Base-by-base conservation (phyloP, 179 eudicot species). In the Nepenthes alata region DNA sequence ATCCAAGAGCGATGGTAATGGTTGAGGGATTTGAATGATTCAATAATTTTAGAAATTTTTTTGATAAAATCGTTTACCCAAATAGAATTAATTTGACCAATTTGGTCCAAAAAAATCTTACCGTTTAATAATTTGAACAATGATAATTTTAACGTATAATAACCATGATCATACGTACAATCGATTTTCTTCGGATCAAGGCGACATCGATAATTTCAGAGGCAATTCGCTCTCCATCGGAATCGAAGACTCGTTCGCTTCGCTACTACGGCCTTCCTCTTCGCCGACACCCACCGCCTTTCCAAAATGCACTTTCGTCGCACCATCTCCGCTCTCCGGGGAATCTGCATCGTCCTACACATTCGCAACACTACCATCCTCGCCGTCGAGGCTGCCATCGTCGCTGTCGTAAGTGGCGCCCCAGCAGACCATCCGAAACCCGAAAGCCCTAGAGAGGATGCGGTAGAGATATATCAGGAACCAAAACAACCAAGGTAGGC, bases 401-500 rank as follows among this genome's bases (percentile, higher is more conserved):
- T 53, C 49, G 54, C 56, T 41, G 35, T 37, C 66, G 13, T 34
- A 64, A 44, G 6, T 58, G 15, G 80, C 52, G 5, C 71, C 68
- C 51, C 74, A 79, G 57, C 80, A 79, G 39, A 15, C 44, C 76
- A 79, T 73, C 50, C 80, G 64, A 50, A 79, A 79, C 39, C 83
- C 83, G 45, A 62, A 73, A 58, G 53, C 49, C 45, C 83, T 75
- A 7, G 83, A 79, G 53, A 70, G n/a, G 45, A 79, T 16, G 39
- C 83, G 77, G 53, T 79, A 79, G 4, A 75, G 38, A 54, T 76
- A 51, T 3, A 75, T 75, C 4, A 79, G 60, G 72, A 76, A 4
- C 83, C 83, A 79, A 47, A 79, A 79, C 48, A 79, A 44, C 80
- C 83, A 79, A 8, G 83, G 83, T 45, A 79, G 65, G 64, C 69